Evolutionary conservation across 129 eudicot species (phyloP), one percentile per base, ranked within the genome.

Genomic region (Chrysanthemum seticuspe): DNA sequence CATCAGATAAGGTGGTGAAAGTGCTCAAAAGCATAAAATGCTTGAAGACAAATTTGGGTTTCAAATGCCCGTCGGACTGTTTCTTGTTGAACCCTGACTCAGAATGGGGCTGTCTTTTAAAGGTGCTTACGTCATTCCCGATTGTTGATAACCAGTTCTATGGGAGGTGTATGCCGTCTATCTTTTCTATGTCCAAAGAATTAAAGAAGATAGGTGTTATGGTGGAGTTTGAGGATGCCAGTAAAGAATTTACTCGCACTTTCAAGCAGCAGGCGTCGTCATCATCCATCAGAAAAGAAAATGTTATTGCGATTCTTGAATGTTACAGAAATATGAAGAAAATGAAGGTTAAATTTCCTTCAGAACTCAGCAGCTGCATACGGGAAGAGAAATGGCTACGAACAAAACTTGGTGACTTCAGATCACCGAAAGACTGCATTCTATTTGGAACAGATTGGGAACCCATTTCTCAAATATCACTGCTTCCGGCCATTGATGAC

Each of bases 401-500:
- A 18, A 87, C 92, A 18, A 83, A 84, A 34, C 85, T 84, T 27
- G 87, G 83, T 56, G 89, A 76, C 36, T 81, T 66, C 82, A 73
- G 83, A 71, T 54, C 68, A 40, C 88, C 92, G 10, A 62, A 53
- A 0, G 83, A 82, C 0, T 87, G 89, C 70, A 74, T 83, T 59
- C 80, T 87, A 13, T 84, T 68, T 64, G 62, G 74, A 47, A 34
- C 29, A 5, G 76, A 62, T 65, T 87, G 92, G 92, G 70, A 76
- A 23, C 53, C 83, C 3, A 69, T 84, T 63, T 76, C 85, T 54
- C 62, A 56, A 29, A 84, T 87, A 12, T 68, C 81, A 8, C 53
- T 48, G 5, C 86, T 87, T 68, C 92, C 88, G 4, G 84, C 78
- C 68, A 79, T 84, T 67, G 92, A 84, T 71, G 92, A 84, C 44